phyloP scores from a whole-genome alignment of 2,329 filamentous ascomycete genomes.

The Scedosporium minutisporum region DNA sequence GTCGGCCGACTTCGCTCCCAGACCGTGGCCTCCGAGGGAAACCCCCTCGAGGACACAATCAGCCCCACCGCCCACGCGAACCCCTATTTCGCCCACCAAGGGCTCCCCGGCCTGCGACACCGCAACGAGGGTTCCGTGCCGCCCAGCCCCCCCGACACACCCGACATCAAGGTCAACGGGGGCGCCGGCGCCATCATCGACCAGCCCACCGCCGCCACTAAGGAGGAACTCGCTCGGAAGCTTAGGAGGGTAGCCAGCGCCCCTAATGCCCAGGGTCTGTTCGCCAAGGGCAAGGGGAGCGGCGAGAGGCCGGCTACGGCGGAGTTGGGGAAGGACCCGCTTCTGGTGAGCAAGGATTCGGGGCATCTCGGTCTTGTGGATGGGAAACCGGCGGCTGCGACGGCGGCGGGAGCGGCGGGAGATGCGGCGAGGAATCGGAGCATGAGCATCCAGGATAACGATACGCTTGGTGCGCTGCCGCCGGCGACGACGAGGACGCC shows the following conservation, averaged over 20 bases:
- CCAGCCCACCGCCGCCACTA: slow-evolving; percentile 67
- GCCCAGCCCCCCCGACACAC: slow-evolving; percentile 85
- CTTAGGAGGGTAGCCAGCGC: slow-evolving; percentile 90
- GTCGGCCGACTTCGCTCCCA: slow-evolving; percentile 81
- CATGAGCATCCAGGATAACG: slow-evolving; percentile 33
- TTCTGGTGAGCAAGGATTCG: slow-evolving; percentile 40
- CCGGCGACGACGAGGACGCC: slow-evolving; percentile 57
- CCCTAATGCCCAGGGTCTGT: slow-evolving; percentile 91
- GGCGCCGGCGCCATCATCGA: slow-evolving; percentile 54
- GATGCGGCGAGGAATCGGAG: slow-evolving; percentile 16
- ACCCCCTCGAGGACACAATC: slow-evolving; percentile 76
- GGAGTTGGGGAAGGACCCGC: slow-evolving; percentile 75
- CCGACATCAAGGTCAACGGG: slow-evolving; percentile 63
- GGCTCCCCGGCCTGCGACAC: slow-evolving; percentile 83
- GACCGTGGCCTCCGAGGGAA: slow-evolving; percentile 87
- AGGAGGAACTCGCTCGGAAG: slow-evolving; percentile 90
- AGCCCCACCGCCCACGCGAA: slow-evolving; percentile 93
- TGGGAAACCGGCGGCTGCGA: slow-evolving; percentile 14
- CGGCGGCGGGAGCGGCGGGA: slow-evolving; percentile 14
- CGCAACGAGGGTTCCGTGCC: slow-evolving; percentile 91
- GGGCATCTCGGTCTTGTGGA: slow-evolving; percentile 29
- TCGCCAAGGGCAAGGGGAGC: slow-evolving; percentile 48
- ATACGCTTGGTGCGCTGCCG: slow-evolving; percentile 52
- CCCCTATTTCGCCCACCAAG: slow-evolving; percentile 95
- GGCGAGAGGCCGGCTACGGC: slow-evolving; percentile 71